Percentiles rank a stretch among this genome's conserved stretches.
phyloP scores from a whole-genome alignment of 2,329 filamentous ascomycete species.

The Epichloe sp. region DNA sequence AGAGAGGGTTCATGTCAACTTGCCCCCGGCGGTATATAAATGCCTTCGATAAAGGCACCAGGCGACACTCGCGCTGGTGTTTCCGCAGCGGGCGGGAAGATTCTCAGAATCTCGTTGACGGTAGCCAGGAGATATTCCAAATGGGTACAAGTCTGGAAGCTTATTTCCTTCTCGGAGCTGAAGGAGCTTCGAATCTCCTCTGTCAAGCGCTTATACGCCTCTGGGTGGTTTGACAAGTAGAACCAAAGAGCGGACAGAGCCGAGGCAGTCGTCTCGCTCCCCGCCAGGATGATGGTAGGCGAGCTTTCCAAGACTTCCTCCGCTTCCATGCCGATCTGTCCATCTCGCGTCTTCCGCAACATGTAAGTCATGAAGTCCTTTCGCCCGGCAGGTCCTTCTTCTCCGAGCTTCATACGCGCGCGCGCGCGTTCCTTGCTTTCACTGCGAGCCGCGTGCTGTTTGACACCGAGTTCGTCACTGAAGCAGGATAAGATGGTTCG shows the following conservation, averaged over 20 bases:
- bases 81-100: slow-evolving; percentile 23
- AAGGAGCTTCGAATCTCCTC: slow-evolving; percentile 19
- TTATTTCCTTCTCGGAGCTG: slow-evolving; percentile 22
- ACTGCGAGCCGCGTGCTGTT: slow-evolving; percentile 5
- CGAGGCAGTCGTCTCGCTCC: slow-evolving; percentile 22
- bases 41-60: slow-evolving; percentile 21
- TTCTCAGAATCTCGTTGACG: slow-evolving; percentile 28
- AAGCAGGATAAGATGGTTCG: slow-evolving; percentile 1
- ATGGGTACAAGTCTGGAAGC: slow-evolving; percentile 15
- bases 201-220: slow-evolving; percentile 17
- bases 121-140: slow-evolving; percentile 26
- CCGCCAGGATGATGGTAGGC: slow-evolving; percentile 15
- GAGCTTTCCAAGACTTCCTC: slow-evolving; percentile 21
- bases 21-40: slow-evolving; percentile 22
- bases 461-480: not conserved
- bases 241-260: slow-evolving; percentile 17
- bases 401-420: slow-evolving; percentile 9
- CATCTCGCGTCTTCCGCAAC: slow-evolving; percentile 18
- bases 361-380: slow-evolving; percentile 16
- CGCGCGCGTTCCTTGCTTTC: slow-evolving; percentile 12
- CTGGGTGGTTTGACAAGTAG: slow-evolving; percentile 18
- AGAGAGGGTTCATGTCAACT: slow-evolving; percentile 6
- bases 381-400: slow-evolving; percentile 10
- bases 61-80: slow-evolving; percentile 14
- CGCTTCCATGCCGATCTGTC: slow-evolving; percentile 16